A percentile compares a stretch with the other conserved stretches of the same genome.
These are phyloP conservation scores for Cenchrus fungigraminus DNA, from an alignment of 176 grass and related monocot genomes.

Conservation along the genomic window DNA sequence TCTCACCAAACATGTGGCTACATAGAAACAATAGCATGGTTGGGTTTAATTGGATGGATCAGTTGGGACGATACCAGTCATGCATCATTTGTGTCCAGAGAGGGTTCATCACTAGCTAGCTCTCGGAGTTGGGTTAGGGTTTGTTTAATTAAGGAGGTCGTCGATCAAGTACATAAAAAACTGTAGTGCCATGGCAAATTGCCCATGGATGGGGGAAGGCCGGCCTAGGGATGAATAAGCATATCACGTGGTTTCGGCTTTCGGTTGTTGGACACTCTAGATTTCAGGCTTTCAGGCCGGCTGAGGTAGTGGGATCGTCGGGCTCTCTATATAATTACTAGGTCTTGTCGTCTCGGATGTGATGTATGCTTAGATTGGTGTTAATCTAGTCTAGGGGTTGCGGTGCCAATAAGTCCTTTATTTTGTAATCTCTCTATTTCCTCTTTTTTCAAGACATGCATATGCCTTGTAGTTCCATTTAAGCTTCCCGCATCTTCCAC, in stretches of 20 bases:
- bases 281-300: neutral
- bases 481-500: neutral
- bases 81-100: constrained; percentile 9
- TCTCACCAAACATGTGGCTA: constrained; percentile 19
- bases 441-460: neutral
- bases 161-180: neutral
- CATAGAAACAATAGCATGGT: neutral
- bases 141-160: neutral
- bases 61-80: neutral
- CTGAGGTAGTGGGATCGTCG: neutral
- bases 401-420: neutral
- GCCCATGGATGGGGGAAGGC: constrained; percentile 3
- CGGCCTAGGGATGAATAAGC: neutral
- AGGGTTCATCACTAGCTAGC: constrained; percentile 13
- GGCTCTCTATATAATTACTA: constrained; percentile 4
- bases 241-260: neutral
- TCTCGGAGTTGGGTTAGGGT: constrained; percentile 18
- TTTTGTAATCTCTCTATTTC: neutral
- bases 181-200: neutral
- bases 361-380: neutral
- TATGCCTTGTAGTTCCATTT: neutral
- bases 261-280: neutral
- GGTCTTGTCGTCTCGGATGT: neutral
- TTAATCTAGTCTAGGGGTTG: neutral
- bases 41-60: neutral